Evolutionary conservation across 352 stramenopile genomes (phyloP).

Genomic region (Aphanomyces astaci): DNA sequence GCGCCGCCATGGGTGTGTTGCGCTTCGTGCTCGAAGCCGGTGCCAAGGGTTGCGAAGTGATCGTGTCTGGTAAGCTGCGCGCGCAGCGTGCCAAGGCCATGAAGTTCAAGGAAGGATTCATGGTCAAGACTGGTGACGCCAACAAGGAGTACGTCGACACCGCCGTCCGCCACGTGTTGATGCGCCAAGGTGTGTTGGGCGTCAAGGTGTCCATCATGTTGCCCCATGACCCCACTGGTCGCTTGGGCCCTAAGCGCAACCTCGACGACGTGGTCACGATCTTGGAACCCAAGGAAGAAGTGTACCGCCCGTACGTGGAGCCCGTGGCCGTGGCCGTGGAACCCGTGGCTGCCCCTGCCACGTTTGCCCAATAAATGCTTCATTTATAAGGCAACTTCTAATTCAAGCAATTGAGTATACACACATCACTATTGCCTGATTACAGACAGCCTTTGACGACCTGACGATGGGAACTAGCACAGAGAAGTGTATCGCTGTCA

Average conservation of each 20-base stretch:
- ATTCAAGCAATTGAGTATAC: constrained; percentile 13
- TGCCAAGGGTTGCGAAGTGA: constrained; percentile 98
- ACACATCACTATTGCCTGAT: neutral
- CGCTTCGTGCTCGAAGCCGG: constrained; percentile 99
- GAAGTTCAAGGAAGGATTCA: constrained; percentile 99
- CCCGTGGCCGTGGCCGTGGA: constrained; percentile 28
- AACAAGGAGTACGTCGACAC: constrained; percentile 97
- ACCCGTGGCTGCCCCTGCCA: constrained; percentile 8
- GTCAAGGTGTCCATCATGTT: constrained; percentile 99
- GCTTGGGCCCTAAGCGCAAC: constrained; percentile 95
- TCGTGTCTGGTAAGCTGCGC: constrained; percentile 99
- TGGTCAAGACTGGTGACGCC: constrained; percentile 99
- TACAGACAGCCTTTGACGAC: no score
- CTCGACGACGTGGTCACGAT: constrained; percentile 99
- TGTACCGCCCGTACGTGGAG: constrained; percentile 77
- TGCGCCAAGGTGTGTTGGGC: constrained; percentile 99
- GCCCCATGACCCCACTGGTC: constrained; percentile 95
- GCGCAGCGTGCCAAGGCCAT: constrained; percentile 99
- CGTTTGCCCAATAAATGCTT: neutral
- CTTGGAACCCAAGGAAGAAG: constrained; percentile 97
- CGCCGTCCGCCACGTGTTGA: constrained; percentile 97
- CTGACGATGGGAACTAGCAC: no score
- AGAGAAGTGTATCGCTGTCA: no score
- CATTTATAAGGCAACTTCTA: neutral
- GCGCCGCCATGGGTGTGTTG: constrained; percentile 98